phyloP scores from a whole-genome alignment of 1,139 yeast species.

The Diutina ranongensis region DNA sequence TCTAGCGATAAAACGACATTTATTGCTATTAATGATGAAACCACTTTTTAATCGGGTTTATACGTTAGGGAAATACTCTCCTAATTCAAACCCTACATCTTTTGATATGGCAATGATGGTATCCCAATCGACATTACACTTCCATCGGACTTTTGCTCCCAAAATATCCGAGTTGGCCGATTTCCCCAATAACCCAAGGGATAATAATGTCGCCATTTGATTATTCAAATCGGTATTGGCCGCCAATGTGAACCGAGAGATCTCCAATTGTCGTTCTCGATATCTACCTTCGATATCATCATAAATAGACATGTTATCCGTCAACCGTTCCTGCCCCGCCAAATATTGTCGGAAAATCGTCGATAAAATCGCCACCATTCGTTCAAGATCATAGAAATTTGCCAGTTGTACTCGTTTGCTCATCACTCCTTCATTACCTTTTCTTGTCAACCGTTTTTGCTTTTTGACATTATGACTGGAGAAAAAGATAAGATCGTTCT shows the following conservation, averaged over 20 bases:
- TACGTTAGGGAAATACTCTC: conserved; percentile 31
- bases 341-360: conserved; percentile 40
- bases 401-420: conserved; percentile 41
- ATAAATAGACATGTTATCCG: conserved; percentile 16
- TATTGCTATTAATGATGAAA: conserved; percentile 15
- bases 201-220: conserved; percentile 49
- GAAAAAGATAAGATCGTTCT: conserved; percentile 47
- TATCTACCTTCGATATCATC: conserved; percentile 23
- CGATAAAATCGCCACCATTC: conserved; percentile 54
- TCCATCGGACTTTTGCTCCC: conserved; percentile 56
- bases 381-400: conserved; percentile 53
- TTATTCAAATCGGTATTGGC: conserved; percentile 38
- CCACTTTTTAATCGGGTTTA: conserved; percentile 14
- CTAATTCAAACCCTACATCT: conserved; percentile 43
- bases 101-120: conserved; percentile 38
- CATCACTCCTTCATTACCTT: conserved; percentile 31
- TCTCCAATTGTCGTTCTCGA: conserved; percentile 22
- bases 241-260: conserved; percentile 22
- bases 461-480: conserved; percentile 44
- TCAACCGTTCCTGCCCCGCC: conserved; percentile 17
- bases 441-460: conserved; percentile 24
- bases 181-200: conserved; percentile 41
- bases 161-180: conserved; percentile 44
- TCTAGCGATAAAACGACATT: conserved; percentile 17
- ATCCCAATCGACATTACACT: conserved; percentile 45